Conservation (phyloP, 2,329 filamentous ascomycete species). For the Xylariaceae sp. region DNA sequence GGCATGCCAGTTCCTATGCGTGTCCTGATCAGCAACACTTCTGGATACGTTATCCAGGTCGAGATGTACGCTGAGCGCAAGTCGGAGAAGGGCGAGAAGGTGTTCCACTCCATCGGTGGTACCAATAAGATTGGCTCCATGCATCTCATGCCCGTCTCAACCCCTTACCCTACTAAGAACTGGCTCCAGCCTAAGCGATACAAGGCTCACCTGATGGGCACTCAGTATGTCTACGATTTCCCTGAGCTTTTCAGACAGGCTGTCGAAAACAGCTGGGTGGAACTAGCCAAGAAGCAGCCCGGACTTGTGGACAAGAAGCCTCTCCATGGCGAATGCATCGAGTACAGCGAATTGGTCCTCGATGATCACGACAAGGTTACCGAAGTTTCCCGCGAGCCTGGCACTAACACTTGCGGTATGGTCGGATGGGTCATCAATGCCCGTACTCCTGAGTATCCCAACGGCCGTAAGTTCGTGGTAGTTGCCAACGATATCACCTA, state of each 20-base stretch:
- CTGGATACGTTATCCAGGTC: conserved; percentile 93
- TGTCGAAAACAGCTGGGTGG: conserved; percentile 89
- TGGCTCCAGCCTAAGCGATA: conserved; percentile 98
- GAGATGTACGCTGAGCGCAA: conserved; percentile 98
- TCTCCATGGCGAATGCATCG: conserved; percentile 81
- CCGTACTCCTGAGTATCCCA: conserved; percentile 90
- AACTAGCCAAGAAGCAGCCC: conserved; percentile 67
- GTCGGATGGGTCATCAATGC: conserved; percentile 96
- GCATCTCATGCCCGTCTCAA: conserved; percentile 85
- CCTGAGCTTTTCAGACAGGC: conserved; percentile 98
- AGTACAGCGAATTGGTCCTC: conserved; percentile 88
- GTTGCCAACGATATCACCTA: conserved; percentile 99
- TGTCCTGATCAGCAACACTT: conserved; percentile 96
- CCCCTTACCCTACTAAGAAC: conserved; percentile 96
- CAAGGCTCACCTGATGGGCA: conserved; percentile 98
- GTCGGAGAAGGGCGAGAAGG: conserved; percentile 95
- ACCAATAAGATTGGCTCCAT: conserved; percentile 93
- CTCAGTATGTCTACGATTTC: conserved; percentile 99
- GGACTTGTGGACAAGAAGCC: conserved; percentile 75
- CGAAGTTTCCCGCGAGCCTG: conserved; percentile 90
- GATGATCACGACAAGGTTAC: conserved; percentile 89
- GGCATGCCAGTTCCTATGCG: conserved; percentile 86
- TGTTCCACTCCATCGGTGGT: conserved; percentile 96
- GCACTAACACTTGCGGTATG: conserved; percentile 96
- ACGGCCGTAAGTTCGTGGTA: conserved; percentile 87